Base-by-base conservation (phyloP, 169 alveolate genomes). In the Cryptosporidium meleagridis region DNA sequence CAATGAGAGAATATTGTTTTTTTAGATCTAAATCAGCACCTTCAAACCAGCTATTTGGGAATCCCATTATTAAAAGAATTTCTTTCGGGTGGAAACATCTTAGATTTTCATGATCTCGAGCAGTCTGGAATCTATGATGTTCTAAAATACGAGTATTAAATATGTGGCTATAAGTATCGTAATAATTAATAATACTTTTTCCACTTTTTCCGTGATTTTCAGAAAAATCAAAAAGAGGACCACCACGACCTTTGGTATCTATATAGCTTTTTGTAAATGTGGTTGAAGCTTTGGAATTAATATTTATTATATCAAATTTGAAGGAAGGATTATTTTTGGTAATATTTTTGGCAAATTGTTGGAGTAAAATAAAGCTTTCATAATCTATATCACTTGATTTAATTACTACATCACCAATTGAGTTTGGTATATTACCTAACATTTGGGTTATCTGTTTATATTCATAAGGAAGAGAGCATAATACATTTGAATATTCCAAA, bases 211-310 rank as follows among this genome's bases (percentile, higher is more conserved):
- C 33, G 45, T 53, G 21, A 62, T 80, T 41, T 31, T 21, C 41
- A 26, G 80, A 62, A 26, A 31, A 41, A 23, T 62, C 51, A 18
- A 80, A 41, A 31, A 80, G 44, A 62, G 89, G 89, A 26, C 75
- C 89, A 41, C 89, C 89, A n/a, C 89, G 75, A 16, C 89, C 89
- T 26, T n/a, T 12, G 53, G 80, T 75, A 70, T 84, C 91, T 4
- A 92, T 85, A 92, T 94, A 94, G 44, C 94, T 91, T 70, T 92
- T 94, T 9, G 95, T 93, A 80, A 94, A 92, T 65, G 96, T 93
- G 80, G 93, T 93, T 41, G 95, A 91, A 14, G 93, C 94, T 33
- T 75, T 85, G 65, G 91, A 73, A 26, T 59, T 48, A 29, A 91
- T 67, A 55, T 92, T 91, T 35, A 93, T 95, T 9, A 94, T 84